phyloP scores from a whole-genome alignment of 2,329 filamentous ascomycete genomes.

The Chaetomiaceae sp. region DNA sequence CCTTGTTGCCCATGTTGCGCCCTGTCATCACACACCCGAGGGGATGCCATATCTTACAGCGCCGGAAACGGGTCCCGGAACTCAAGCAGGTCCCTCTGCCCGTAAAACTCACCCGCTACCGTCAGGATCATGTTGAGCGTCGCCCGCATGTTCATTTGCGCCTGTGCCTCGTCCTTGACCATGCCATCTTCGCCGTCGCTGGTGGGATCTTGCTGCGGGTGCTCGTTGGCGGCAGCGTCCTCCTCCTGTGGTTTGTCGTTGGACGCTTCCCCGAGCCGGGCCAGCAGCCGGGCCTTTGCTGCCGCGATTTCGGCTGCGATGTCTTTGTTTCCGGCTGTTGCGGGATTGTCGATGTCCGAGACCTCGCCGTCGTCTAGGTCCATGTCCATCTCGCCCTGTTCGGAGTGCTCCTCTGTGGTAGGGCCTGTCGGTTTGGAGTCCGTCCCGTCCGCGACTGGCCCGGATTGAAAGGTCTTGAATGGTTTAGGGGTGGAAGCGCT shows the following conservation, averaged over 20 bases:
- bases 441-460: neutral
- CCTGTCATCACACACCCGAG: neutral
- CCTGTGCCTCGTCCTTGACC: constrained; percentile 31
- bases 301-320: constrained; percentile 40
- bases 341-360: constrained; percentile 27
- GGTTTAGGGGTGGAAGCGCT: no score
- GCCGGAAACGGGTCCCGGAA: constrained; percentile 60
- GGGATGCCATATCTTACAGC: constrained; percentile 29
- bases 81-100: constrained; percentile 79
- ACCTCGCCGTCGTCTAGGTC: constrained; percentile 38
- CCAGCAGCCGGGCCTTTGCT: constrained; percentile 46
- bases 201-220: constrained; percentile 10
- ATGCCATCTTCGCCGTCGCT: constrained; percentile 12
- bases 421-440: neutral
- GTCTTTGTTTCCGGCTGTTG: constrained; percentile 24
- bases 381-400: constrained; percentile 26
- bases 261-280: constrained; percentile 35
- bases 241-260: constrained; percentile 10
- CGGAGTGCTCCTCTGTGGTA: neutral
- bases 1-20: neutral
- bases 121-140: constrained; percentile 91
- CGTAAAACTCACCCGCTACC: constrained; percentile 81
- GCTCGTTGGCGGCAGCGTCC: constrained; percentile 25
- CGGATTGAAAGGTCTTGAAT: no score
- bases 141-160: constrained; percentile 52